phyloP scores from a whole-genome alignment of 1,139 yeast genomes.

The Magnusiomyces starmeri region DNA sequence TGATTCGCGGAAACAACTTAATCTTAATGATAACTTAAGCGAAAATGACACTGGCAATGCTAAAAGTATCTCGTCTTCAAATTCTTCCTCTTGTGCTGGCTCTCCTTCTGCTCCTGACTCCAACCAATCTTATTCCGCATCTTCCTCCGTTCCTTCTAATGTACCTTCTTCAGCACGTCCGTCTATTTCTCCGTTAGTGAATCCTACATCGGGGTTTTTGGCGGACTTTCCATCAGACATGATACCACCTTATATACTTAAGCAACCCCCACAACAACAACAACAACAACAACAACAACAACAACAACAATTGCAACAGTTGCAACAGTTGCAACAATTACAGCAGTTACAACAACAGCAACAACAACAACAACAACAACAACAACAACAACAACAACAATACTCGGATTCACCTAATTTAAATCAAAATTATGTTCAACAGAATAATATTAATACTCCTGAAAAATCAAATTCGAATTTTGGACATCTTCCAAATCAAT shows the following conservation, averaged over 20 bases:
- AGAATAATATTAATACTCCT: neutral
- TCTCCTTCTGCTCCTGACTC: too few species aligned
- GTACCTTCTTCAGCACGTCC: neutral
- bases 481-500: too few species aligned
- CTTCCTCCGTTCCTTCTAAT: too few species aligned
- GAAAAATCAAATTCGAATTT: neutral
- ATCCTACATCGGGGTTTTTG: constrained; percentile 3
- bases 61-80: too few species aligned
- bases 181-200: neutral
- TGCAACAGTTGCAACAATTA: neutral
- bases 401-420: too few species aligned
- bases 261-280: neutral
- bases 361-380: neutral
- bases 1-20: too few species aligned
- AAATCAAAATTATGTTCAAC: too few species aligned
- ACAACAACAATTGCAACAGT: neutral
- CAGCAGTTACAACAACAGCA: neutral
- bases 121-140: too few species aligned
- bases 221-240: constrained; percentile 3
- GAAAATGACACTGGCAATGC: too few species aligned
- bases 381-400: too few species aligned
- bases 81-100: too few species aligned
- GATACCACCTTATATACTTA: neutral
- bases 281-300: neutral
- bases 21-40: too few species aligned